Evolutionary conservation across 768 basidiomycete species (phyloP), one percentile per base, ranked within the genome.

Genomic region (Gloeostereum incarnatum): DNA sequence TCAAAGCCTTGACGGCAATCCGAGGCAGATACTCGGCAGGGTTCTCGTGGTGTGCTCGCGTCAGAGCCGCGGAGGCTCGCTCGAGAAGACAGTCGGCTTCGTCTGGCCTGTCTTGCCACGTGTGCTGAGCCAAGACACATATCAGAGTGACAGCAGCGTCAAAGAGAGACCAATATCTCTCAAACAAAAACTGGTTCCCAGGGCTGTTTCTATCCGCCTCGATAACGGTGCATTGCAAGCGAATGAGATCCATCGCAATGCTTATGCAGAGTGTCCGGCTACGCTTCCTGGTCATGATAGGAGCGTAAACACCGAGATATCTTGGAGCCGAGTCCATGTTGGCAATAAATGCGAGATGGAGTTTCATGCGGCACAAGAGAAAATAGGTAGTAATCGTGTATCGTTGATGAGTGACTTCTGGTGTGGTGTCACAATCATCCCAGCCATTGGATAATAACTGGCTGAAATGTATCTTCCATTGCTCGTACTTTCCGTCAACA

Each of bases 351-450:
- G 65, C 57, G 14, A 70, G 54, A 46, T 66, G 63, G 3, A 75
- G 50, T 42, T 69, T 71, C 41, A 68, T 56, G 24, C 68, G 61
- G 6, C 53, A 61, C 18, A 63, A 57, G 19, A 69, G 55, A 46
- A 68, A 71, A 67, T 69, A 71, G 9, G 62, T 67, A 17, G 63
- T 59, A 19, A 73, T 57, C 11, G 57, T 60, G 46, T 67, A 63
- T 22, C 66, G 52, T 43, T 72, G 69, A 25, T 59, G 65, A 9
- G 59, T 46, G n/a, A 62, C 46, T 9, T 53, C n/a, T n/a, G n/a
- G n/a, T n/a, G n/a, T n/a, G n/a, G n/a, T n/a, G n/a, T n/a, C n/a
- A n/a, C n/a, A n/a, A n/a, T n/a, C n/a, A n/a, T n/a, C n/a, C n/a
- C n/a, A n/a, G n/a, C n/a, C n/a, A n/a, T n/a, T n/a, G n/a, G n/a